A percentile compares a stretch with the other conserved stretches of the same genome.
Evolutionary conservation across 192 early-diverging fungal species (phyloP).

Genomic region (Geranomyces michiganensis): DNA sequence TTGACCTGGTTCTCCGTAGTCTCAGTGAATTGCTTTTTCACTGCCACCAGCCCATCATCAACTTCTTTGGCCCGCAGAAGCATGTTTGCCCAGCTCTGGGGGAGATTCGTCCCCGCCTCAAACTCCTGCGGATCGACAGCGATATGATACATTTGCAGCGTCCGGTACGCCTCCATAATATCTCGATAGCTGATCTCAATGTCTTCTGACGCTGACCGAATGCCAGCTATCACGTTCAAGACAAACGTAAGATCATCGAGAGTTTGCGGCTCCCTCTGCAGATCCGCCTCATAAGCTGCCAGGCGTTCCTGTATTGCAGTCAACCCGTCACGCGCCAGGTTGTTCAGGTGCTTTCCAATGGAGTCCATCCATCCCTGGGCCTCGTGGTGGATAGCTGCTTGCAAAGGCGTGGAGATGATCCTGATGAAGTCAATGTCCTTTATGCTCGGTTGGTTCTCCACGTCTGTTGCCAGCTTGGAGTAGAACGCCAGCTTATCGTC

Average conservation of each 20-base stretch:
- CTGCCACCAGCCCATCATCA: slow-evolving; percentile 58
- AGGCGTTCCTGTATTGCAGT: slow-evolving; percentile 38
- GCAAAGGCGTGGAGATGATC: slow-evolving; percentile 53
- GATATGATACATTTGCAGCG: slow-evolving; percentile 54
- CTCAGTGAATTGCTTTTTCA: slow-evolving; percentile 64
- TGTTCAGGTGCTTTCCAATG: slow-evolving; percentile 62
- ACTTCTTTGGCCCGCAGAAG: slow-evolving; percentile 47
- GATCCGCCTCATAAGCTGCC: slow-evolving; percentile 52
- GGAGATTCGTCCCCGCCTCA: slow-evolving; percentile 43
- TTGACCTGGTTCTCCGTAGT: slow-evolving; percentile 58
- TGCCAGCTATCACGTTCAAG: slow-evolving; percentile 61
- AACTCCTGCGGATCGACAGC: slow-evolving; percentile 49
- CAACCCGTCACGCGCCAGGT: slow-evolving; percentile 49
- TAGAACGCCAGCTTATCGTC: slow-evolving; percentile 66
- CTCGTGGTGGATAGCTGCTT: slow-evolving; percentile 57
- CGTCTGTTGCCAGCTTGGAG: slow-evolving; percentile 61
- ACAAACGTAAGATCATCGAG: slow-evolving; percentile 67
- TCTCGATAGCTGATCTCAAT: slow-evolving; percentile 57
- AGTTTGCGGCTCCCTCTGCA: slow-evolving; percentile 49
- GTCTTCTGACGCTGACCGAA: slow-evolving; percentile 57
- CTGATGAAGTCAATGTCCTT: slow-evolving; percentile 64
- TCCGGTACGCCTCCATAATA: slow-evolving; percentile 63
- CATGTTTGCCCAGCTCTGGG: slow-evolving; percentile 57
- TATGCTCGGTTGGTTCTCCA: slow-evolving; percentile 48
- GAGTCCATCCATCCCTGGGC: slow-evolving; percentile 59